Conservation (phyloP, 2,329 filamentous ascomycete genomes). For the Sporothrix dimorphospora region DNA sequence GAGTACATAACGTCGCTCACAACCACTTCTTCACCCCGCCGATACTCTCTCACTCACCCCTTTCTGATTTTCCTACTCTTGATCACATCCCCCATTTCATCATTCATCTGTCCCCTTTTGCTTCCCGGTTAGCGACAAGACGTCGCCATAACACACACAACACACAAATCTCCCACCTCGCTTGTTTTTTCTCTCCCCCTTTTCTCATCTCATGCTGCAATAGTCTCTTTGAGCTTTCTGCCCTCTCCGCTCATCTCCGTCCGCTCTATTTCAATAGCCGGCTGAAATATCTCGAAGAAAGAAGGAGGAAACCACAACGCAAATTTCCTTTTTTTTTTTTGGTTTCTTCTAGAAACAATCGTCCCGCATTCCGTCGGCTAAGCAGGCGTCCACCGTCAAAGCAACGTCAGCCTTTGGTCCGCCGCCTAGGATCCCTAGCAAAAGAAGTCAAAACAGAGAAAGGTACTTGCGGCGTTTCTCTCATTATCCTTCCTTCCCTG, state of each 20-base stretch:
- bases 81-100: conserved; percentile 9
- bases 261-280: not conserved
- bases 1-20: conserved; percentile 35
- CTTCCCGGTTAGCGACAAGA: not conserved
- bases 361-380: conserved; percentile 35
- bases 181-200: not conserved
- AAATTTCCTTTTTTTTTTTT: not conserved
- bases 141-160: not conserved
- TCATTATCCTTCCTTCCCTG: not conserved
- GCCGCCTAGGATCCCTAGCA: conserved; percentile 4
- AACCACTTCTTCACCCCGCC: conserved; percentile 31
- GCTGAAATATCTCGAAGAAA: conserved; percentile 34
- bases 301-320: not conserved
- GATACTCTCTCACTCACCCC: conserved; percentile 9
- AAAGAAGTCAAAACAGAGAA: conserved; percentile 5
- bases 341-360: conserved; percentile 28
- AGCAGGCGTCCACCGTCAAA: conserved; percentile 27
- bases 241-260: not conserved
- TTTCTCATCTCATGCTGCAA: not conserved
- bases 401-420: conserved; percentile 24
- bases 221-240: not conserved
- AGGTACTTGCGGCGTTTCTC: conserved; percentile 7
- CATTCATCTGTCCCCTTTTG: not conserved
- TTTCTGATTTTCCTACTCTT: conserved; percentile 9
- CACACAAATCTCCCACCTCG: no score